Conservation (phyloP, 768 basidiomycete genomes). For the Dentipellis sp. region DNA sequence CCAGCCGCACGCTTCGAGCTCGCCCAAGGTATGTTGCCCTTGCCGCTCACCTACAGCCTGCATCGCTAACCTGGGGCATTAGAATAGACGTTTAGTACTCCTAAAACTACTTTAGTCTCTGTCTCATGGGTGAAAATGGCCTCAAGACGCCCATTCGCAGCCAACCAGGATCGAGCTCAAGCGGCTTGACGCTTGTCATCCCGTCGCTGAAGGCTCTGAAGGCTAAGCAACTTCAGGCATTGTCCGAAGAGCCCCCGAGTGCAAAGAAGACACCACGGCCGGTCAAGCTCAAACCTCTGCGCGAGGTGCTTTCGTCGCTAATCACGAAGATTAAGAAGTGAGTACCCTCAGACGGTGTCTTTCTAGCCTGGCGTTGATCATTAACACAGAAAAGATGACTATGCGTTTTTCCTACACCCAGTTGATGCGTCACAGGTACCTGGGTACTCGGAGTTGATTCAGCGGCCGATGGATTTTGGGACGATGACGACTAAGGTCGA, state of each 20-base stretch:
- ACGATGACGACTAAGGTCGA: conserved; percentile 77
- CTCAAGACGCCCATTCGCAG: background rate
- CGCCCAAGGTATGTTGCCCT: background rate
- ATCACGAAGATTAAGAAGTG: conserved; percentile 72
- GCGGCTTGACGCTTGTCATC: conserved; percentile 56
- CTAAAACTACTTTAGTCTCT: no score
- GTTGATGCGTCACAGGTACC: conserved; percentile 54
- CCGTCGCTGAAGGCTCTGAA: conserved; percentile 59
- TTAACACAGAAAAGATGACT: conserved; percentile 64
- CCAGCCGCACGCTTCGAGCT: background rate
- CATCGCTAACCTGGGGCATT: no score
- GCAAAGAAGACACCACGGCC: conserved; percentile 40
- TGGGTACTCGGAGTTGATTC: conserved; percentile 60
- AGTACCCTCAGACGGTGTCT: background rate
- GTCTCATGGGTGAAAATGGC: no score
- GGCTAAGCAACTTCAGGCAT: conserved; percentile 33
- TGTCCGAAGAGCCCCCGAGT: conserved; percentile 2
- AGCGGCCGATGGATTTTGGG: conserved; percentile 87
- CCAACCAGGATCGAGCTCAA: conserved; percentile 14
- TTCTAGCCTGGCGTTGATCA: background rate
- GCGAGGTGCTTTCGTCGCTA: conserved; percentile 61
- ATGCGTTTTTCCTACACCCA: conserved; percentile 71
- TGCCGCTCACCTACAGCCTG: no score
- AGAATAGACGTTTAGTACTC: background rate
- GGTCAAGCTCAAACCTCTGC: conserved; percentile 69